Evolutionary conservation across 2,329 filamentous ascomycete genomes (phyloP), one percentile per base, ranked within the genome.

Genomic region (Neofusicoccum umdonicola): DNA sequence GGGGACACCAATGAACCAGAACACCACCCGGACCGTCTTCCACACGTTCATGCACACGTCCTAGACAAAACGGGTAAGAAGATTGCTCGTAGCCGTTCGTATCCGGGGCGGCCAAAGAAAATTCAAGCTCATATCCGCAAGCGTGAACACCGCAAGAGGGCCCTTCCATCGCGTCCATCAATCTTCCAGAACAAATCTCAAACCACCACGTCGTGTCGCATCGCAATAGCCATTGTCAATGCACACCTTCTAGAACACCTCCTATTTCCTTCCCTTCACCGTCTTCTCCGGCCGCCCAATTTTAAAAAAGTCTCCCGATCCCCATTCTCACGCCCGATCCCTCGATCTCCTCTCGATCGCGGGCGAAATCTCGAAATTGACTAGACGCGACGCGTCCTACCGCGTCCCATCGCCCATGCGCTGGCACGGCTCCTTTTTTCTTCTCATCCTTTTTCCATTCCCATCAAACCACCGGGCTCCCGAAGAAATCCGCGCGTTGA

Each of bases 191-290:
- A n/a, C 31, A 15, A 39, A 9, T 17, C 51, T 41, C 3, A 48
- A 48, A 31, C 35, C 34, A 35, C 37, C 41, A 56, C 41, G 35
- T 39, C 27, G 41, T 41, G 42, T 37, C 35, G 51, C 41, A 22
- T 56, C 51, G 3, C 31, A 35, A 35, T 56, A 12, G 35, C 41
- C 37, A 9, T 3, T 56, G 51, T 56, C 51, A 37, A 42, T 56
- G 51, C 51, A 17, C 31, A 15, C n/a, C 50, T 56, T 56, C 51
- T 56, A 56, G 51, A 56, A 56, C 51, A 56, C 4, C 17, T 56
- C 51, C 6, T 41, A 31, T 31, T 31, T 31, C 27, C 27, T 42
- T 42, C 27, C 22, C 13, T 47, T 15, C 13, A 22, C 51, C 35
- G 27, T 31, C 27, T 31, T 31, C 4, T 31, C 27, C 4, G 27